phyloP scores from a whole-genome alignment of 805 yeast genomes.

The Kodamaea hsintzibuensis region DNA sequence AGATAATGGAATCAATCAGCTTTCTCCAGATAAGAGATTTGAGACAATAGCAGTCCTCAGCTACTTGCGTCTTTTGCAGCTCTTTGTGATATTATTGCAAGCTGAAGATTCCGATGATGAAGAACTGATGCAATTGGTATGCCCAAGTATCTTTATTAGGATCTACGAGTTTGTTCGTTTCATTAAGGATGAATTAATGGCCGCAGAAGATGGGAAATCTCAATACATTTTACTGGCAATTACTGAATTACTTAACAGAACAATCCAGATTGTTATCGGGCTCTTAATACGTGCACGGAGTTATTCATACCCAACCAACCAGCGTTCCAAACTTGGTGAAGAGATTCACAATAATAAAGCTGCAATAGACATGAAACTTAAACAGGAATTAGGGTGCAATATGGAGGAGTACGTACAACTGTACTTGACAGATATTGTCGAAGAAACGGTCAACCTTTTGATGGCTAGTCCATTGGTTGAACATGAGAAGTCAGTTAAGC shows the following conservation, averaged over 20 bases:
- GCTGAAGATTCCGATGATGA: conserved; percentile 30
- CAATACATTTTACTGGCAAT: conserved; percentile 26
- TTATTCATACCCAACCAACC: not conserved
- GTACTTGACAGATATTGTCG: conserved; percentile 13
- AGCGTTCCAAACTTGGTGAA: conserved; percentile 12
- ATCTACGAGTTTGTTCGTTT: conserved; percentile 14
- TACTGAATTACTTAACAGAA: conserved; percentile 31
- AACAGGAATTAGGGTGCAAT: conserved; percentile 8
- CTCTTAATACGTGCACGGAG: conserved; percentile 26
- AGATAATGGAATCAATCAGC: conserved; percentile 17
- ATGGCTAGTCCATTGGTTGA: conserved; percentile 13
- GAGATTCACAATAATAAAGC: conserved; percentile 6
- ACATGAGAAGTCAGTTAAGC: conserved; percentile 17
- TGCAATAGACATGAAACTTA: conserved; percentile 5
- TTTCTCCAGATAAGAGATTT: conserved; percentile 14
- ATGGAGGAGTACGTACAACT: conserved; percentile 12
- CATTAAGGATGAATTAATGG: conserved; percentile 4
- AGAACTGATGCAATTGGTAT: conserved; percentile 11
- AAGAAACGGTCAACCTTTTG: conserved; percentile 13
- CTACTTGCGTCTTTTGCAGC: conserved; percentile 30
- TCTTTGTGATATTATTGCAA: conserved; percentile 34
- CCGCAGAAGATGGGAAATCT: conserved; percentile 3
- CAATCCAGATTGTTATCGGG: conserved; percentile 35
- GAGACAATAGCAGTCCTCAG: conserved; percentile 25
- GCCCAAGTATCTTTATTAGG: conserved; percentile 20